phyloP scores from a whole-genome alignment of 1,139 yeast species.

The Magnusiomyces tetraspermus region DNA sequence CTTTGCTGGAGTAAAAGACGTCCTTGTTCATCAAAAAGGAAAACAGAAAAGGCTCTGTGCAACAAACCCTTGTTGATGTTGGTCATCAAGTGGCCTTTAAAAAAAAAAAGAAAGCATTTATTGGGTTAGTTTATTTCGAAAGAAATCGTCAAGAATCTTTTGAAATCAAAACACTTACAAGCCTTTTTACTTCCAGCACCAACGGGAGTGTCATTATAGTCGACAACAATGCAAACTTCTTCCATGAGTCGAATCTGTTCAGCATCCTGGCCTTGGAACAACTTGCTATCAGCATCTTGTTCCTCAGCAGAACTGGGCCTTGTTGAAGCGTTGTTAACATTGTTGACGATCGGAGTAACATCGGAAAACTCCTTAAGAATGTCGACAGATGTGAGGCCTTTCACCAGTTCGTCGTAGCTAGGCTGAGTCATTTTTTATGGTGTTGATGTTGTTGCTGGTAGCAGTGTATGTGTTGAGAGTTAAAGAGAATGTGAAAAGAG shows the following conservation, averaged over 20 bases:
- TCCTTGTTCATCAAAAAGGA: slow-evolving; percentile 69
- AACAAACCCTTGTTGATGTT: slow-evolving; percentile 77
- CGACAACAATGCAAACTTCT: slow-evolving; percentile 89
- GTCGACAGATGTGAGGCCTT: slow-evolving; percentile 39
- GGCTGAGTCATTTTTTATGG: background rate
- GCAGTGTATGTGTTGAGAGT: too few species aligned
- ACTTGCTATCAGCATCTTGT: slow-evolving; percentile 21
- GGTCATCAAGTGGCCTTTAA: slow-evolving; percentile 59
- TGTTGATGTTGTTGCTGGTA: background rate
- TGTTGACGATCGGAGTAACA: slow-evolving; percentile 11
- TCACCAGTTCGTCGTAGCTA: slow-evolving; percentile 45
- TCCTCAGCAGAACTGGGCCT: slow-evolving; percentile 14
- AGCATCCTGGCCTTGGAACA: slow-evolving; percentile 79
- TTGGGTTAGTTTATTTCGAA: too few species aligned
- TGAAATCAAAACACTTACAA: slow-evolving; percentile 33
- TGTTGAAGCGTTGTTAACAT: slow-evolving; percentile 3
- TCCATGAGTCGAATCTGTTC: slow-evolving; percentile 95
- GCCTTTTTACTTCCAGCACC: slow-evolving; percentile 93
- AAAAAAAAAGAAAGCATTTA: slow-evolving; percentile 5
- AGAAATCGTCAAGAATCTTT: too few species aligned
- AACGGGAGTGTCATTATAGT: slow-evolving; percentile 73
- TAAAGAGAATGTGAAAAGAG: too few species aligned
- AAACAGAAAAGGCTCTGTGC: slow-evolving; percentile 94
- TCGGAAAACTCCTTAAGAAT: slow-evolving; percentile 56
- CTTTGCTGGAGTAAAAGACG: slow-evolving; percentile 83